Conservation (phyloP, 371 early-diverging fungal species). For the Gilbertella persicaria region DNA sequence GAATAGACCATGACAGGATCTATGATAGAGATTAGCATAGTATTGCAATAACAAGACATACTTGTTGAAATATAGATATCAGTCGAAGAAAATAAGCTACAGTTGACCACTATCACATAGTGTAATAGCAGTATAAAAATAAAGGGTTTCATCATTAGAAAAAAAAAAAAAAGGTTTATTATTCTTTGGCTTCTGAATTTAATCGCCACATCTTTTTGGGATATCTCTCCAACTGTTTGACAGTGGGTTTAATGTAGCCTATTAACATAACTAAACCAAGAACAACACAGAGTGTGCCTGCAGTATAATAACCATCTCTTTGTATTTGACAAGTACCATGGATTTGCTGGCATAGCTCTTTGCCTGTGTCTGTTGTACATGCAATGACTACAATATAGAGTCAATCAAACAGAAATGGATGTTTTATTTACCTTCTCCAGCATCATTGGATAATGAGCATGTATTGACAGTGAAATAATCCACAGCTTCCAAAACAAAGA, state of each 20-base stretch:
- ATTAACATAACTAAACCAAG: slow-evolving; percentile 63
- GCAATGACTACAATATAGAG: slow-evolving; percentile 29
- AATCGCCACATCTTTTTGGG: slow-evolving; percentile 49
- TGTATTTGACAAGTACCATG: slow-evolving; percentile 69
- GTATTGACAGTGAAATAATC: slow-evolving; percentile 83
- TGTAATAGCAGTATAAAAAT: slow-evolving; percentile 1
- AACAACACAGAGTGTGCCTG: slow-evolving; percentile 69
- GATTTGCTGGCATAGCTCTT: slow-evolving; percentile 58
- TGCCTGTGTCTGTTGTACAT: slow-evolving; percentile 67
- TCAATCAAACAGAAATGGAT: not conserved
- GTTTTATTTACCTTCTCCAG: slow-evolving; percentile 37
- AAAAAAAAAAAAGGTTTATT: slow-evolving; percentile 10
- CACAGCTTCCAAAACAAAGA: slow-evolving; percentile 93
- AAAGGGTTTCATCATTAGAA: not conserved
- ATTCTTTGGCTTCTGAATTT: slow-evolving; percentile 11
- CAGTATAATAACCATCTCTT: slow-evolving; percentile 88
- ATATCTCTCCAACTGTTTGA: slow-evolving; percentile 64
- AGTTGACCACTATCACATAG: slow-evolving; percentile 4
- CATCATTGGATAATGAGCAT: slow-evolving; percentile 49
- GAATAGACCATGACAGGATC: slow-evolving; percentile 37
- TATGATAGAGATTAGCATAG: slow-evolving; percentile 9
- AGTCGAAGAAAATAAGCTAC: slow-evolving; percentile 34
- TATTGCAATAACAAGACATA: slow-evolving; percentile 10
- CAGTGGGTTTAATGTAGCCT: slow-evolving; percentile 68
- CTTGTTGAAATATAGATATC: slow-evolving; percentile 44